These are phyloP conservation scores for Erucastrum elatum DNA, from an alignment of 345 rosid species.

Conservation along the genomic window DNA sequence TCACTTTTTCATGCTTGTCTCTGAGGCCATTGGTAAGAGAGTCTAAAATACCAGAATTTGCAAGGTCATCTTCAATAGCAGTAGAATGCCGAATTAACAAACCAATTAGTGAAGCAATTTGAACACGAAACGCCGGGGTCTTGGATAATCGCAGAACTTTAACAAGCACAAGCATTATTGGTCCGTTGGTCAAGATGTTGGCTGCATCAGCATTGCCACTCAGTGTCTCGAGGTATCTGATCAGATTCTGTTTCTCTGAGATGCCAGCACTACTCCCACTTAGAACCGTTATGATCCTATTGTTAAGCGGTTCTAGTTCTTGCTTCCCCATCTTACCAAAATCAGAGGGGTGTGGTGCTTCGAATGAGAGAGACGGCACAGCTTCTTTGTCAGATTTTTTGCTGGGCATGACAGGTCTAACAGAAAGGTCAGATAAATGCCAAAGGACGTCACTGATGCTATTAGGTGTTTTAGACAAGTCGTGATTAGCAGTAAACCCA, in stretches of 20 bases:
- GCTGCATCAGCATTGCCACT: conserved; percentile 89
- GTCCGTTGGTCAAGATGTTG: conserved; percentile 85
- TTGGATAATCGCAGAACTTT: conserved; percentile 89
- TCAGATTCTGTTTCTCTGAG: conserved; percentile 84
- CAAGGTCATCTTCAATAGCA: conserved; percentile 76
- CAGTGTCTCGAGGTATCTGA: conserved; percentile 88
- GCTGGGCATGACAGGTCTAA: conserved; percentile 98
- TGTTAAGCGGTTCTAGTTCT: conserved; percentile 65
- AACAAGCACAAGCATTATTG: conserved; percentile 87
- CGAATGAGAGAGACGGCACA: conserved; percentile 77
- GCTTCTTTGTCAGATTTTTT: conserved; percentile 81
- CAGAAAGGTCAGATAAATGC: conserved; percentile 95
- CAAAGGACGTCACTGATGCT: conserved; percentile 69
- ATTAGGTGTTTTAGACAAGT: conserved; percentile 58
- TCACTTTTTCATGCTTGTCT: conserved; percentile 90
- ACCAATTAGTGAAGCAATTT: conserved; percentile 90
- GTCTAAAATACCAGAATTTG: conserved; percentile 86
- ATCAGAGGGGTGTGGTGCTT: conserved; percentile 68
- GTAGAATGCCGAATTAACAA: conserved; percentile 92
- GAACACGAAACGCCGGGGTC: conserved; percentile 83
- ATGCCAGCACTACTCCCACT: conserved; percentile 63
- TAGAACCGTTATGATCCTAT: conserved; percentile 54
- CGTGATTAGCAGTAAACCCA: conserved; percentile 51
- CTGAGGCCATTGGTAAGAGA: conserved; percentile 88
- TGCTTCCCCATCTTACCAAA: conserved; percentile 76